Evolutionary conservation across 2,329 filamentous ascomycete species (phyloP), one percentile per base, ranked within the genome.

Genomic region (Phyllosticta capitalensis): DNA sequence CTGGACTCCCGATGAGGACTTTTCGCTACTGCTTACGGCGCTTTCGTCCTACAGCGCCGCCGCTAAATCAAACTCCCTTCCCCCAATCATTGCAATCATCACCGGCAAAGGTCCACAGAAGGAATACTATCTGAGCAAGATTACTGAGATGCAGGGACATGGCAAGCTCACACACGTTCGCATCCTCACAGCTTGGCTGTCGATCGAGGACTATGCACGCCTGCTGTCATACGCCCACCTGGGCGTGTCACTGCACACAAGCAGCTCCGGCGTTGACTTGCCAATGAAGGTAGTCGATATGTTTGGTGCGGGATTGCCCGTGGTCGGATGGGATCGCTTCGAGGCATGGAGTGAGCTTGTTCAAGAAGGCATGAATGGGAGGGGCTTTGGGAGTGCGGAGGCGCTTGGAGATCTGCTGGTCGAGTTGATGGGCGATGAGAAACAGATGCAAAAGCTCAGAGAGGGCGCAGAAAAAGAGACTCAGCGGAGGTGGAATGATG

Each of bases 201-300:
- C 84, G 9, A 87, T 89, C 5, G 79, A 83, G 58, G 88, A 96
- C 71, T 99, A 99, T 70, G 92, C 94, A 0, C 80, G 78, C 0
- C 80, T 99, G 3, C 83, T 99, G 28, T 89, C 87, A 10, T 87
- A 87, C 52, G 91, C 94, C 2, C 92, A 96, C 67, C 78, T 99
- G 0, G 94, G 94, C 9, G 84, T 99, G 22, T 95, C 90, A 60
- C 78, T 99, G 24, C 94, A 99, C 75, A 96, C 85, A 64, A 96
- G 91, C 14, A 95, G 89, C 65, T 96, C 90, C 2, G 94, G 94
- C 1, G 91, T 99, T 0, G 94, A 99, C 73, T 78, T 99, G 20
- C 94, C 94, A 0, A 99, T 99, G 94, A 99, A 99, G 75, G 91
- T 99, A 0, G 92, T 99, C 14, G 94, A 99, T 71, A 96, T 99